phyloP scores from a whole-genome alignment of 495 filamentous ascomycete genomes.

The Lasiosphaeria ovina region DNA sequence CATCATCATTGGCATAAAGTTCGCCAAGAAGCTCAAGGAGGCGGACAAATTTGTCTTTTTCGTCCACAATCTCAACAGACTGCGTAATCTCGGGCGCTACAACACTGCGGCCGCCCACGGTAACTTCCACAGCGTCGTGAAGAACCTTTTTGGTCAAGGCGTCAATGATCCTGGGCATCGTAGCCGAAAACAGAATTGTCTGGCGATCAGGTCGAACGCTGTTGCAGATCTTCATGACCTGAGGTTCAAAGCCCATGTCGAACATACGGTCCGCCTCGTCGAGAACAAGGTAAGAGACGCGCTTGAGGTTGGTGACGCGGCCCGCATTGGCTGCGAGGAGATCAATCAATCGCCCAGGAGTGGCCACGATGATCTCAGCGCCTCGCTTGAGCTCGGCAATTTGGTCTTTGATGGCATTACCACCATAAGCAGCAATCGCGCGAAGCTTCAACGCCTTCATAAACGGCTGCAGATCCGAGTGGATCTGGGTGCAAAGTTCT shows the following conservation, averaged over 20 bases:
- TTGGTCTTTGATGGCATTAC: slow-evolving; percentile 95
- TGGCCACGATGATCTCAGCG: slow-evolving; percentile 92
- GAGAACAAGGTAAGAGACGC: slow-evolving; percentile 89
- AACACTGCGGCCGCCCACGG: slow-evolving; percentile 85
- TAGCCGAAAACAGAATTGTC: slow-evolving; percentile 93
- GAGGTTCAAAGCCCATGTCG: slow-evolving; percentile 98
- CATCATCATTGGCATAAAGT: slow-evolving; percentile 81
- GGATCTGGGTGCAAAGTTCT: slow-evolving; percentile 92
- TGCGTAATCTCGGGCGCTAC: slow-evolving; percentile 95
- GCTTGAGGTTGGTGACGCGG: slow-evolving; percentile 82
- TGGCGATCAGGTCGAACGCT: slow-evolving; percentile 91
- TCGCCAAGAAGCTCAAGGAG: slow-evolving; percentile 84
- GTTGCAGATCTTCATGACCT: slow-evolving; percentile 92
- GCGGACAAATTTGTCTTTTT: slow-evolving; percentile 80
- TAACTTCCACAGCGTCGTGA: slow-evolving; percentile 84
- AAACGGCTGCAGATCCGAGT: slow-evolving; percentile 90
- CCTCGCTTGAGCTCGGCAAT: slow-evolving; percentile 95
- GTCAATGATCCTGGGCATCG: slow-evolving; percentile 93
- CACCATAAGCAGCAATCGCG: slow-evolving; percentile 93
- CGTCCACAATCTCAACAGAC: slow-evolving; percentile 81
- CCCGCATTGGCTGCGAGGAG: slow-evolving; percentile 88
- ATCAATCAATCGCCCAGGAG: slow-evolving; percentile 96
- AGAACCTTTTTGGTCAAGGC: slow-evolving; percentile 83
- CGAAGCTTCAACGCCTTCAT: slow-evolving; percentile 85
- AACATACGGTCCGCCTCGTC: slow-evolving; percentile 99